These are phyloP conservation scores for Oryza longistaminata DNA, from an alignment of 176 grass and related monocot species.

Conservation along the genomic window DNA sequence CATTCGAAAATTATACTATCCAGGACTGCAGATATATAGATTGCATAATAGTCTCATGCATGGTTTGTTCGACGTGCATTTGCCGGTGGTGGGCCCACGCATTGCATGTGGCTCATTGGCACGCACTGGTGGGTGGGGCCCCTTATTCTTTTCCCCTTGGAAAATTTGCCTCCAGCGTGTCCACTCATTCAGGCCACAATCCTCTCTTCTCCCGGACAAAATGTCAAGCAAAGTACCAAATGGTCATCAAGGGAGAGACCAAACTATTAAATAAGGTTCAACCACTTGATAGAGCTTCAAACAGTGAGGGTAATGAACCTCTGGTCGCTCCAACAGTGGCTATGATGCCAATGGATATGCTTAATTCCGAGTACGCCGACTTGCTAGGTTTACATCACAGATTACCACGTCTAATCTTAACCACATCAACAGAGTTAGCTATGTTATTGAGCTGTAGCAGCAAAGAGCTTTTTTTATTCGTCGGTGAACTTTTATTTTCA, in stretches of 20 bases:
- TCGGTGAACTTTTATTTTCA: no score
- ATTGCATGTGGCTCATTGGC: background rate
- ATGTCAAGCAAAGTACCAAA: slow-evolving; percentile 32
- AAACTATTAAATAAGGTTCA: slow-evolving; percentile 19
- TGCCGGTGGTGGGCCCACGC: background rate
- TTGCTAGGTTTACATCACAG: no score
- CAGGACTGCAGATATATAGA: background rate
- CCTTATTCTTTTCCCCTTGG: slow-evolving; percentile 7
- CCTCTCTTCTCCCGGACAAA: slow-evolving; percentile 14
- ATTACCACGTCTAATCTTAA: no score
- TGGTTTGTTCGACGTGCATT: background rate
- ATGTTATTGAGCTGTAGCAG: no score
- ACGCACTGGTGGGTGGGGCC: slow-evolving; percentile 21
- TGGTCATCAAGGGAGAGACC: background rate
- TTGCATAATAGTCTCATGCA: background rate
- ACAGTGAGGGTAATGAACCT: slow-evolving; percentile 18
- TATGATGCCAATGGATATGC: no score
- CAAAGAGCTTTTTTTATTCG: no score
- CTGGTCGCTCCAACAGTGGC: no score
- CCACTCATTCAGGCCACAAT: background rate
- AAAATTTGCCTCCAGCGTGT: slow-evolving; percentile 31
- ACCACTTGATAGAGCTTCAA: background rate
- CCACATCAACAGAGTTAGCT: no score
- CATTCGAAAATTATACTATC: background rate
- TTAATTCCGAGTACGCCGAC: no score